phyloP scores from a whole-genome alignment of 768 basidiomycete species.

The Strobilomyces confusus region DNA sequence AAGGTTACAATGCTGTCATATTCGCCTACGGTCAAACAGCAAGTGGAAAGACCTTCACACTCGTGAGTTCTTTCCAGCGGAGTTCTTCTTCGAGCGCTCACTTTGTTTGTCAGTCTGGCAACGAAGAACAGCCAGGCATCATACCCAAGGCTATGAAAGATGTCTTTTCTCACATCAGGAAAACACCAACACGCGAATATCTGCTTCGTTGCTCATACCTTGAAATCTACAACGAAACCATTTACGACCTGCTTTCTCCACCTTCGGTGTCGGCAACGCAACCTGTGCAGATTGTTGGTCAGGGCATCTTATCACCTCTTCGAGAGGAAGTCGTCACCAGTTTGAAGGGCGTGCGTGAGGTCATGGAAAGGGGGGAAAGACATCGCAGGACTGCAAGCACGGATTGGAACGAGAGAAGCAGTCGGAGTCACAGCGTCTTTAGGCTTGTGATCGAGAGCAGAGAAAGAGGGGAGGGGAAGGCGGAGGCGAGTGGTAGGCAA shows the following conservation, averaged over 20 bases:
- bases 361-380: conserved; percentile 81
- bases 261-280: conserved; percentile 48
- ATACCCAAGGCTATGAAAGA: conserved; percentile 92
- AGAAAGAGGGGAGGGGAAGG: conserved; percentile 54
- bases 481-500: conserved; percentile 37
- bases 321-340: conserved; percentile 94
- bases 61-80: conserved; percentile 32
- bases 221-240: conserved; percentile 94
- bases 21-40: conserved; percentile 95
- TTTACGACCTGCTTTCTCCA: conserved; percentile 82
- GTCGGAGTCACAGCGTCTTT: conserved; percentile 92
- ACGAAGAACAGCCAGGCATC: conserved; percentile 84
- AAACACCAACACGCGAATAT: conserved; percentile 79
- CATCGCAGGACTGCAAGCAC: conserved; percentile 89
- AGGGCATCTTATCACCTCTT: conserved; percentile 67
- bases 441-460: conserved; percentile 88
- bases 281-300: conserved; percentile 73
- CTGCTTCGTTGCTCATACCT: conserved; percentile 95
- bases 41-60: conserved; percentile 69
- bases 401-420: conserved; percentile 98
- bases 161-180: conserved; percentile 79
- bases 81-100: conserved; percentile 33
- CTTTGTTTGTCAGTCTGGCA: conserved; percentile 49
- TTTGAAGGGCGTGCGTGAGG: conserved; percentile 78
- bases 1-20: conserved; percentile 92